Base-by-base conservation (phyloP, 2,329 filamentous ascomycete genomes). In the Arthrobotrys musiformis region DNA sequence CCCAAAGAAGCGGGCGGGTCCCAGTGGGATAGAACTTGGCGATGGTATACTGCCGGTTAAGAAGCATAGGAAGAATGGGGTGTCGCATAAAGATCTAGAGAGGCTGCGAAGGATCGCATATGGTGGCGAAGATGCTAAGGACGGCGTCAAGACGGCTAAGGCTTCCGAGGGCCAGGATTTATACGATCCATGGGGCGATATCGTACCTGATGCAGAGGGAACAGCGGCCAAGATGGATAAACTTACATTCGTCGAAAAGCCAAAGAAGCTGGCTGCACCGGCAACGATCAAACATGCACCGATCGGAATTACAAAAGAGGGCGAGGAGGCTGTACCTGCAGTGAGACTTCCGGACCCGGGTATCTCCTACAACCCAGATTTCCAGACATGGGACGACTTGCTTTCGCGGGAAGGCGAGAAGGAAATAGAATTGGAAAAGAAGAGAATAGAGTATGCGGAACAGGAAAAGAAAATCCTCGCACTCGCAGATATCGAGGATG, bases 311-410 rank as follows among this genome's bases (percentile, higher is more conserved):
- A 88, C 92, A n/a, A 92, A 91, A 48, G 93, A 87, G 81, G 94
- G 93, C 40, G 97, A 94, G 83, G 74, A 72, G 22, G 84, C 88
- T 0, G 86, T 97, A 7, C 92, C 93, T 0, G 90, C 93, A 1
- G 91, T 99, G 0, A 87, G 88, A 78, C 92, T 90, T 81, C 95
- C 95, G 0, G 88, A 90, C 5, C 93, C 91, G 15, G 93, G 93
- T 74, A 93, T 91, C 83, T 97, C 93, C 81, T 99, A 99, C 85
- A 99, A 99, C 83, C 95, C 95, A 0, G 86, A 89, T 4, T 96
- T 96, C 80, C 88, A 89, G 79, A 93, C 97, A 79, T 99, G 96
- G 87, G 91, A 94, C 81, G 87, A 89, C 7, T 88, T 94, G 15
- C 85, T 97, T 8, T 87, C 88, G 19, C 86, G 89, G 46, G 93